Percentiles rank a stretch among this genome's conserved stretches.
These are phyloP conservation scores for Lichtheimia corymbifera DNA, from an alignment of 371 early-diverging fungal species.

Conservation along the genomic window DNA sequence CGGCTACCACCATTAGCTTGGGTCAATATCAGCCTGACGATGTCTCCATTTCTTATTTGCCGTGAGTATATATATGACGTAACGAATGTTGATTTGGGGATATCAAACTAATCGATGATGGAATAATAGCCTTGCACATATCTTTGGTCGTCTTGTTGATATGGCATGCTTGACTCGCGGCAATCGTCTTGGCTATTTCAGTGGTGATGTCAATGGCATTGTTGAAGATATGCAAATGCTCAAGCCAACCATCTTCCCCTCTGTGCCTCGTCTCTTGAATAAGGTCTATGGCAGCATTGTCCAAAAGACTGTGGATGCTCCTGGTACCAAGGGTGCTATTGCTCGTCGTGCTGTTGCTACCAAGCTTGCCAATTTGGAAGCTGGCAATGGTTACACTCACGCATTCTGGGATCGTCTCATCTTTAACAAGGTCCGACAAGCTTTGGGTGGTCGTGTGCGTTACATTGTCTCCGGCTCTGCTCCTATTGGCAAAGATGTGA, in stretches of 20 bases:
- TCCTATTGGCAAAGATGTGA: conserved; percentile 83
- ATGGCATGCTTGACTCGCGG: conserved; percentile 33
- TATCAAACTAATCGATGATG: no score
- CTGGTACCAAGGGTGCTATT: conserved; percentile 63
- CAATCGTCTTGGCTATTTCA: conserved; percentile 77
- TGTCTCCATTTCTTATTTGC: conserved; percentile 62
- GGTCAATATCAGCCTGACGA: conserved; percentile 26
- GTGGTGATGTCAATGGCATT: conserved; percentile 79
- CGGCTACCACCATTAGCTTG: conserved; percentile 20
- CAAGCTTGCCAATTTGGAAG: conserved; percentile 61
- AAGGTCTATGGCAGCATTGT: conserved; percentile 83
- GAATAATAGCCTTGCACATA: conserved; percentile 73
- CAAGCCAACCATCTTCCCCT: conserved; percentile 81
- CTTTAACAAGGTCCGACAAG: conserved; percentile 83
- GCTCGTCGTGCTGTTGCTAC: conserved; percentile 54
- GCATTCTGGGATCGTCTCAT: conserved; percentile 90
- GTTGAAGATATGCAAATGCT: conserved; percentile 83
- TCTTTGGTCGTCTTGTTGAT: conserved; percentile 77
- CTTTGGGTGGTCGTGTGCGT: conserved; percentile 90
- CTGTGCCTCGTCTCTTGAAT: conserved; percentile 95
- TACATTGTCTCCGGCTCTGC: conserved; percentile 88
- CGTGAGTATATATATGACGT: conserved; percentile 25
- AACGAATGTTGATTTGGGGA: no score
- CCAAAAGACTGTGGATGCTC: conserved; percentile 70
- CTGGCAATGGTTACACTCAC: conserved; percentile 65